Evolutionary conservation across 2,329 filamentous ascomycete species (phyloP), one percentile per base, ranked within the genome.

Genomic region (Furcasterigmium furcatum): DNA sequence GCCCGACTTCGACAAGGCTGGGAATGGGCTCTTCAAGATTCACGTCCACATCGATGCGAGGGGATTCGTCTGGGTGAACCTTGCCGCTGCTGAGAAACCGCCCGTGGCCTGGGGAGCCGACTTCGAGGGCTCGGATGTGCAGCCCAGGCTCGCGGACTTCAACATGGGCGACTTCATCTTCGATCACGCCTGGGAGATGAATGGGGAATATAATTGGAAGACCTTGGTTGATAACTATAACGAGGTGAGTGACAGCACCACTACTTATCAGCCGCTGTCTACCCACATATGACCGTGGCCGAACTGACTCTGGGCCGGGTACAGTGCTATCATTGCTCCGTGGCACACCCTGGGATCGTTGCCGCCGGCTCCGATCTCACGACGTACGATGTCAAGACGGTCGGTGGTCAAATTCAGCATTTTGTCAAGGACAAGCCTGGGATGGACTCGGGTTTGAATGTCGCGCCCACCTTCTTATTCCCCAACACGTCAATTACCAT

Each of bases 51-150:
- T 74, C 24, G 73, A 74, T 51, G 48, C 47, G 24, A 63, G 65
- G 27, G 70, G 71, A 9, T 76, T 77, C 50, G 57, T 77, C 35
- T 77, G 71, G 68, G 63, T 74, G 44, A 77, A 77, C 51, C 52
- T 77, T 18, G 71, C 77, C 44, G 54, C 58, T n/a, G 43, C 35
- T 1, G 60, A 48, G 41, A 57, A 48, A 49, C 72, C 55, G 2
- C 62, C 67, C 35, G 55, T 71, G 12, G 44, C 58, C 13, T 76
- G 71, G 72, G 62, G 65, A 49, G 63, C 69, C 12, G 63, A 72
- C 46, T 66, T 71, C 43, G 49, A 39, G 10, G 45, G 41, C 1
- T 51, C 57, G 3, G 56, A 61, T 36, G 46, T 47, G 25, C 50
- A 52, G 38, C 46, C 48, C 13, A 38, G 55, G 20, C 47, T 54